These are phyloP conservation scores for Colletotrichum sp. DNA, from an alignment of 2,329 filamentous ascomycete genomes.

Conservation along the genomic window DNA sequence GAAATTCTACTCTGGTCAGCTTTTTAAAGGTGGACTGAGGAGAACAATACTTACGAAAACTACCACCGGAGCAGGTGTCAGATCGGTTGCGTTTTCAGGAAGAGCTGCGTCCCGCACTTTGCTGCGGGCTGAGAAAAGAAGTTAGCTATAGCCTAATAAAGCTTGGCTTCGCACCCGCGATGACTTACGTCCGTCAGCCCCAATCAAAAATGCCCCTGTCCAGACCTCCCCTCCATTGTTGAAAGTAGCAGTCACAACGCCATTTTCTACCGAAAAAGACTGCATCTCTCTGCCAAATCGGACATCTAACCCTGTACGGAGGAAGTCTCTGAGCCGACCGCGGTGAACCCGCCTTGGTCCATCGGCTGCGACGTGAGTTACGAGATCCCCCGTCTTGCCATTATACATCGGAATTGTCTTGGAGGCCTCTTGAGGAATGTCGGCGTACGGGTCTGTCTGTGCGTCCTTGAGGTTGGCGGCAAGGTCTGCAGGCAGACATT, in stretches of 20 bases:
- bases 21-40: rapidly evolving
- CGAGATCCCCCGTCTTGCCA: background rate
- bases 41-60: background rate
- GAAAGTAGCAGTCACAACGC: background rate
- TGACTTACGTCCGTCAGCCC: background rate
- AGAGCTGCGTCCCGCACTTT: background rate
- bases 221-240: background rate
- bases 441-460: background rate
- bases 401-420: background rate
- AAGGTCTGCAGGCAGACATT: background rate
- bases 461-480: background rate
- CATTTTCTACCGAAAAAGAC: background rate
- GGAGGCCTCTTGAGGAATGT: background rate
- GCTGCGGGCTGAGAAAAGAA: background rate
- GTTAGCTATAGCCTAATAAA: background rate
- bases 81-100: background rate
- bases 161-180: background rate
- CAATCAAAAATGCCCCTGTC: background rate
- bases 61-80: background rate
- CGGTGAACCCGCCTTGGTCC: background rate
- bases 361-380: background rate
- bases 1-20: background rate
- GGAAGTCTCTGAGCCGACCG: background rate
- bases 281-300: background rate
- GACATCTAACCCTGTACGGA: background rate